Base-by-base conservation (phyloP, 176 grass and related monocot species). In the Pharus latifolius region DNA sequence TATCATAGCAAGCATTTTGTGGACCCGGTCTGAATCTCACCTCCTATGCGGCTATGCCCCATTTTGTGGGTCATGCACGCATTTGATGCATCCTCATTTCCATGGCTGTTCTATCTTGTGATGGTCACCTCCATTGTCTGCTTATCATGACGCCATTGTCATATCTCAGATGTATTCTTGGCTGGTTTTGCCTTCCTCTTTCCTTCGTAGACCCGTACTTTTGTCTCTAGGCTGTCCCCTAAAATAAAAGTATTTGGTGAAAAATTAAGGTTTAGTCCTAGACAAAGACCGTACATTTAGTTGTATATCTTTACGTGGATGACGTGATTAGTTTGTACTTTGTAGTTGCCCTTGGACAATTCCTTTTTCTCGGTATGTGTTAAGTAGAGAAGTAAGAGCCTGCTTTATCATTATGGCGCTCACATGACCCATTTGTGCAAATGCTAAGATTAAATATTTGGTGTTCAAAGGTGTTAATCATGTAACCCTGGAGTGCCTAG, bases 381-480 rank as follows among this genome's bases (percentile, higher is more conserved):
- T 72, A 69, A 65, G 57, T 28, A 70, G 45, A 86, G 56, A 77
- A 37, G 33, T 30, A 33, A 66, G 42, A 35, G 72, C 60, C 65
- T 59, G 56, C 65, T 86, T 86, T 81, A 59, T 67, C 78, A 86
- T 86, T 72, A 81, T 86, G 78, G 58, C 65, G 41, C 78, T 72
- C 84, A 72, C 78, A 77, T 77, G 72, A 25, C 28, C 49, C 83
- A 58, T 80, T 86, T 44, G 49, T 65, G 15, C 27, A 44, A 71
- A 55, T 56, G 13, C 26, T 79, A 65, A 65, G 51, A 58, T 81
- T 80, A 75, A 66, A 50, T 75, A 76, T 46, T 29, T 80, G 50
- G 22, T 49, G 65, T 81, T 86, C 51, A 65, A 70, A 83, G 73
- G 73, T 40, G 61, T 63, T 89, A 74, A 89, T 85, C 74, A 68